Conservation (phyloP, 495 filamentous ascomycete genomes). For the Hyaloscypha finlandica region DNA sequence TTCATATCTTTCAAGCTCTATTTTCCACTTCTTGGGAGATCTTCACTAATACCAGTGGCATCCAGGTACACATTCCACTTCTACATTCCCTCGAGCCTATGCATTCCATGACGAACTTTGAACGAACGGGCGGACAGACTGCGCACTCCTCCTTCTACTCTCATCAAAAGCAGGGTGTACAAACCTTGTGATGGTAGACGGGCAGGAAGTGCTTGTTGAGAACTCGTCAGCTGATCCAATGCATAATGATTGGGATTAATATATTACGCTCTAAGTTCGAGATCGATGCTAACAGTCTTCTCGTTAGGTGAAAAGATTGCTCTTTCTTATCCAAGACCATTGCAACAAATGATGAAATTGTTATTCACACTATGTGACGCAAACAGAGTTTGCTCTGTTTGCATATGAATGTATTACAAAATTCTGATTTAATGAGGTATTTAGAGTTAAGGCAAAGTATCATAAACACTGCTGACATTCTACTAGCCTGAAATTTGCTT, state of each 20-base stretch:
- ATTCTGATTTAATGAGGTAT: slow-evolving; percentile 99
- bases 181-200: slow-evolving; percentile 74
- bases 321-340: slow-evolving; percentile 30
- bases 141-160: slow-evolving; percentile 63
- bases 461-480: slow-evolving; percentile 26
- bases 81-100: slow-evolving; percentile 15
- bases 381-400: slow-evolving; percentile 53
- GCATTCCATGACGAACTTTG: slow-evolving; percentile 81
- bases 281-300: slow-evolving; percentile 32
- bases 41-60: slow-evolving; percentile 38
- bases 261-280: slow-evolving; percentile 31
- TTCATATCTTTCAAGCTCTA: slow-evolving; percentile 6
- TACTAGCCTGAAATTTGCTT: slow-evolving; percentile 33
- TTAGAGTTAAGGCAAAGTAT: slow-evolving; percentile 29
- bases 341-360: slow-evolving; percentile 64
- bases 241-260: slow-evolving; percentile 24
- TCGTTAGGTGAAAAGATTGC: slow-evolving; percentile 45
- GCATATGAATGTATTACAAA: slow-evolving; percentile 78
- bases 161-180: slow-evolving; percentile 77
- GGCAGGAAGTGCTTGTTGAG: slow-evolving; percentile 88
- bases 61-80: slow-evolving; percentile 54
- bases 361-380: slow-evolving; percentile 99
- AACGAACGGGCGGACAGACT: slow-evolving; percentile 99
- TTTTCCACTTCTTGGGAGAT: slow-evolving; percentile 19
- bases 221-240: slow-evolving; percentile 90